Percentiles rank a stretch among this genome's conserved stretches.
phyloP scores from a whole-genome alignment of 345 rosid species.

The Abelmoschus esculentus region DNA sequence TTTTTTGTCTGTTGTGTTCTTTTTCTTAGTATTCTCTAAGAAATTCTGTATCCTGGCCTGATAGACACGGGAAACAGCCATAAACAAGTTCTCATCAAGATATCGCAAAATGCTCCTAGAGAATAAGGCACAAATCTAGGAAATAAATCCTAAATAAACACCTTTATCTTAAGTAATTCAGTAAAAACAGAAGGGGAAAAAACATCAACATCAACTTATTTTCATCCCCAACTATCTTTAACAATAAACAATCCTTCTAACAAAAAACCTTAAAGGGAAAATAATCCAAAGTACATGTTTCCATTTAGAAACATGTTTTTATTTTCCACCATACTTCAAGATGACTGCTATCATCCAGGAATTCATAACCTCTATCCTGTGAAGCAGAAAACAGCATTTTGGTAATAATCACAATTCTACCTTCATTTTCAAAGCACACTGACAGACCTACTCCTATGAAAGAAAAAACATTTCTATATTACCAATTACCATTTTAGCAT shows the following conservation, averaged over 20 bases:
- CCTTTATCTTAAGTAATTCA: not conserved
- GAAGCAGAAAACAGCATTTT: not conserved
- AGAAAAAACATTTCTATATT: not conserved
- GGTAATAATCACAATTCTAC: not conserved
- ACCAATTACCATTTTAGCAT: not conserved
- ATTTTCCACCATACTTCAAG: not conserved
- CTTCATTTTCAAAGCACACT: not conserved
- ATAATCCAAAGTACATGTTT: not conserved
- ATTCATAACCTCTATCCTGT: not conserved
- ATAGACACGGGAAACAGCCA: conserved; percentile 11
- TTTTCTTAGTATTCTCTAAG: conserved; percentile 65
- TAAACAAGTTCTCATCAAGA: conserved; percentile 13
- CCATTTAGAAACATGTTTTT: not conserved
- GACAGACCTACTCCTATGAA: not conserved
- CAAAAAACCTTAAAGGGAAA: not conserved
- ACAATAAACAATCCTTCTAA: conserved; percentile 1
- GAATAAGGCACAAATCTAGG: not conserved
- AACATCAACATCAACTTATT: not conserved
- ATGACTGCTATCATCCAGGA: not conserved
- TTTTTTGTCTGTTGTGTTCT: conserved; percentile 21
- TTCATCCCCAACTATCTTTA: not conserved
- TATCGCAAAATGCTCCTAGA: not conserved
- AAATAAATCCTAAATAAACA: not conserved
- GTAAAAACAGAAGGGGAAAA: too few relatives aligned
- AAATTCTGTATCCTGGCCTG: conserved; percentile 71